Conservation (phyloP, 2,329 filamentous ascomycete species). For the Cryphonectria nitschkei region DNA sequence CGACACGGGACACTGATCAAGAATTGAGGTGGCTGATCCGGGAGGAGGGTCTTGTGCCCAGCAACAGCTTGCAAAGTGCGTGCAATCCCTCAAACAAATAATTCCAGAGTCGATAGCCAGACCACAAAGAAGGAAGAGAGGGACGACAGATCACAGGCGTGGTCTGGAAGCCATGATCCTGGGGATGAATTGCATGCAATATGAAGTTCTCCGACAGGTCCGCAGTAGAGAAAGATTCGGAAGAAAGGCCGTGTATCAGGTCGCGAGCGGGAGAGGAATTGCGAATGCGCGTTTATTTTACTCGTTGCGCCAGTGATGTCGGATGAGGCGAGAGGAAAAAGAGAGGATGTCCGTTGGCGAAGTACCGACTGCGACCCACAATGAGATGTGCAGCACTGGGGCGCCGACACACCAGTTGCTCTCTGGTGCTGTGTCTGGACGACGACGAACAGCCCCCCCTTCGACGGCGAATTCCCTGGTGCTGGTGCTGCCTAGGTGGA, state of each 20-base stretch:
- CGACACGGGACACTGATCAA: neutral
- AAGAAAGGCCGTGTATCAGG: neutral
- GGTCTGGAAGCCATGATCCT: slow-evolving; percentile 27
- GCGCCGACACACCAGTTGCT: neutral
- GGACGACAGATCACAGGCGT: slow-evolving; percentile 24
- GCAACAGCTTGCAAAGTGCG: slow-evolving; percentile 11
- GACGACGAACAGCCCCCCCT: neutral
- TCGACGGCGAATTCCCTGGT: neutral
- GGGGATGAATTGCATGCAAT: neutral
- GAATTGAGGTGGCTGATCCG: neutral
- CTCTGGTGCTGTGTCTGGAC: neutral
- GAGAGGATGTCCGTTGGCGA: slow-evolving; percentile 16
- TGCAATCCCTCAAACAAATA: neutral
- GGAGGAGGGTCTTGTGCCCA: neutral
- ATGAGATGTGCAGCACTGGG: slow-evolving; percentile 5
- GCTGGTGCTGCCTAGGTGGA: neutral
- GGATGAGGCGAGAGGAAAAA: neutral
- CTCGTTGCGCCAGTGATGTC: neutral
- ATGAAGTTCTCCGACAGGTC: neutral
- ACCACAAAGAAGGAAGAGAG: slow-evolving; percentile 13
- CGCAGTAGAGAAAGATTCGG: neutral
- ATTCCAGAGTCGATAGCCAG: neutral
- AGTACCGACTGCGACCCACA: slow-evolving; percentile 20
- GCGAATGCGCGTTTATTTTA: neutral
- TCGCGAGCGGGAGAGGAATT: neutral